Evolutionary conservation across 2,329 filamentous ascomycete genomes (phyloP), one percentile per base, ranked within the genome.

Genomic region (Monosporascus cannonballus): DNA sequence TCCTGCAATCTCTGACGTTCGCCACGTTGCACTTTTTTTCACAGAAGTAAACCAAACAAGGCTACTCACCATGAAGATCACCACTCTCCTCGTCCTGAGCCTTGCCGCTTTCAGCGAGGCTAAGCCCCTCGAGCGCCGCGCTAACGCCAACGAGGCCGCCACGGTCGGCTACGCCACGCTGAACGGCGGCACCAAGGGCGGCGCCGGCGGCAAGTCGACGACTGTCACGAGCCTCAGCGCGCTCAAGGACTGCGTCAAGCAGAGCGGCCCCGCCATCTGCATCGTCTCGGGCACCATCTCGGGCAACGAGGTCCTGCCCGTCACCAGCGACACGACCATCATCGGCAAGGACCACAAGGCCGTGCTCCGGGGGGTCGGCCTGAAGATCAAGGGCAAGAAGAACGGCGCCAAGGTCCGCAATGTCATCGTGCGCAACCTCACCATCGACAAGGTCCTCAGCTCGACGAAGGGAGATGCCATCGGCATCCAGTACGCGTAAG

Each of bases 401-500:
- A 11, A 30, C 27, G 27, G 27, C 27, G 27, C 9, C 59, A 70
- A 71, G 42, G 70, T 72, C 38, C 71, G 67, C 52, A 86, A 86
- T 64, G 79, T 86, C 53, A 85, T 86, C 57, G 67, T 86, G 57
- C 77, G 81, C 38, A 86, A 86, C 73, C 64, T 86, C 56, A 76
- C 75, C 55, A 81, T 85, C 59, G 69, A 76, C 55, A 78, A 81
- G 62, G 80, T 84, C 34, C 64, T 74, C 15, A 82, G 81, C 9
- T 27, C 25, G 9, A 65, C 68, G 25, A 75, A 78, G 56, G 82
- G 82, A 20, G 83, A 86, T 59, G 80, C 78, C 53, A 77, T 86
- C 59, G 78, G 76, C 57, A 79, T 85, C 54, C 77, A 85, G 67
- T 66, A 64, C 14, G 76, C 77, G 27, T 11, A 30, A 30, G 27